Conservation (phyloP, 495 filamentous ascomycete species). For the Talaromyces thailandensis region DNA sequence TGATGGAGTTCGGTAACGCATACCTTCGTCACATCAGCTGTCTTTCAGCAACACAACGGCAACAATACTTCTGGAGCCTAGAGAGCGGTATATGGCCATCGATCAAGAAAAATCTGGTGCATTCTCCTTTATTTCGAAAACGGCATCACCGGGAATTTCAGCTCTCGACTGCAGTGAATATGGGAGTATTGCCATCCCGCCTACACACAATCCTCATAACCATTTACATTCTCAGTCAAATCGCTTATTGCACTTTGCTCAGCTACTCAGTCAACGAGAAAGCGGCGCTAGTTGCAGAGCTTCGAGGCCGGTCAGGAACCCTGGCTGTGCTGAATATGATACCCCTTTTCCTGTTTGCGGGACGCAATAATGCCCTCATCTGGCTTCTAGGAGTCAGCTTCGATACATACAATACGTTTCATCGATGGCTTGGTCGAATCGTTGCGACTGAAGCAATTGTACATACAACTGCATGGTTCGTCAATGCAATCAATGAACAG, state of each 20-base stretch:
- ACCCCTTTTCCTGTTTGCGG: slow-evolving; percentile 79
- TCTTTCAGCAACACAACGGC: slow-evolving; percentile 36
- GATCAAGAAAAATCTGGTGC: slow-evolving; percentile 74
- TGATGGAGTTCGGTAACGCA: slow-evolving; percentile 53
- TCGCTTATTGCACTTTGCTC: slow-evolving; percentile 69
- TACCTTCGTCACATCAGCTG: slow-evolving; percentile 66
- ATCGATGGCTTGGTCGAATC: slow-evolving; percentile 91
- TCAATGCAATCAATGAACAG: slow-evolving; percentile 37
- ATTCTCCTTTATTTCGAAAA: slow-evolving; percentile 72
- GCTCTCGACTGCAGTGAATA: slow-evolving; percentile 74
- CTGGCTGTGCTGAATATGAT: slow-evolving; percentile 84
- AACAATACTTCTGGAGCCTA: slow-evolving; percentile 53
- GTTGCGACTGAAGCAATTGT: slow-evolving; percentile 67
- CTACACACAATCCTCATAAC: slow-evolving; percentile 71
- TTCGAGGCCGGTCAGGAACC: slow-evolving; percentile 78
- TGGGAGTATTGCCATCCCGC: slow-evolving; percentile 82
- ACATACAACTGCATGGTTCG: slow-evolving; percentile 64
- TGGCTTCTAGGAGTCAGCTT: slow-evolving; percentile 75
- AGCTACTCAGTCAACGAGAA: slow-evolving; percentile 49
- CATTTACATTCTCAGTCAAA: slow-evolving; percentile 64
- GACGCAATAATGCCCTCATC: slow-evolving; percentile 92
- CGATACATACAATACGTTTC: slow-evolving; percentile 91
- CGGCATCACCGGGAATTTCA: slow-evolving; percentile 85
- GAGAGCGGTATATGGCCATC: slow-evolving; percentile 60
- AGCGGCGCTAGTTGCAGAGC: slow-evolving; percentile 46